Percentiles rank a stretch among this genome's conserved stretches.
These are phyloP conservation scores for Ceratocystis cubensis DNA, from an alignment of 2,329 filamentous ascomycete species.

Conservation along the genomic window DNA sequence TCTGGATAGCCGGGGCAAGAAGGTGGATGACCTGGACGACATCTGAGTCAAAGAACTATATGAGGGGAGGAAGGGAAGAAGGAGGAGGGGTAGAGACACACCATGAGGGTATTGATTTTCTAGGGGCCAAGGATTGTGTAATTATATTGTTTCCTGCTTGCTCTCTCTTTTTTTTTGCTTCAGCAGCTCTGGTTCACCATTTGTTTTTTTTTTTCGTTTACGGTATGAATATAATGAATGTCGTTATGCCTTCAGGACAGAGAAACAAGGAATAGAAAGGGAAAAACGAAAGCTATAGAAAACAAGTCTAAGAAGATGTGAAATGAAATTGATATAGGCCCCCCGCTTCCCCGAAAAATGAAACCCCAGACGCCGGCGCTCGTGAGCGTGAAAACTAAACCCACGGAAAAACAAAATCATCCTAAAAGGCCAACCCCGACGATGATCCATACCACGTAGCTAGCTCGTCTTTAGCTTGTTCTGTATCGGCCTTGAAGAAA, in stretches of 20 bases:
- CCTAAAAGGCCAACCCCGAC: conserved; percentile 32
- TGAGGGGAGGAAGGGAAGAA: conserved; percentile 18
- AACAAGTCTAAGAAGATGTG: not conserved
- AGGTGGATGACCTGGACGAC: conserved; percentile 43
- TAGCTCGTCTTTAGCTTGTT: conserved; percentile 47
- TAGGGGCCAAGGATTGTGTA: conserved; percentile 9
- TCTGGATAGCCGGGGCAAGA: conserved; percentile 48
- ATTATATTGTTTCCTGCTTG: conserved; percentile 17
- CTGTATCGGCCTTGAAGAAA: conserved; percentile 48
- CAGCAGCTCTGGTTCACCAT: not conserved
- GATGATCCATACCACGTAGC: conserved; percentile 70
- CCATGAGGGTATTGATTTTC: not conserved
- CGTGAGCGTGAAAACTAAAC: not conserved
- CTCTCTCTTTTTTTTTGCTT: conserved; percentile 11
- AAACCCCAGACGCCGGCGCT: conserved; percentile 9
- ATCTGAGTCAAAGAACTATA: conserved; percentile 30
- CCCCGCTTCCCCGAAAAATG: not conserved
- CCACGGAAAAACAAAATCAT: not conserved
- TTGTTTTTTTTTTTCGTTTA: not conserved
- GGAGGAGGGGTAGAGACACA: conserved; percentile 18
- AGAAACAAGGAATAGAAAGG: not conserved
- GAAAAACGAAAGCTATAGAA: not conserved
- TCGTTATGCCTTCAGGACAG: conserved; percentile 3
- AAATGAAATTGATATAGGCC: not conserved
- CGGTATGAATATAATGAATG: conserved; percentile 12